phyloP scores from a whole-genome alignment of 75 land plant species.

The Ceratopteris richardii region DNA sequence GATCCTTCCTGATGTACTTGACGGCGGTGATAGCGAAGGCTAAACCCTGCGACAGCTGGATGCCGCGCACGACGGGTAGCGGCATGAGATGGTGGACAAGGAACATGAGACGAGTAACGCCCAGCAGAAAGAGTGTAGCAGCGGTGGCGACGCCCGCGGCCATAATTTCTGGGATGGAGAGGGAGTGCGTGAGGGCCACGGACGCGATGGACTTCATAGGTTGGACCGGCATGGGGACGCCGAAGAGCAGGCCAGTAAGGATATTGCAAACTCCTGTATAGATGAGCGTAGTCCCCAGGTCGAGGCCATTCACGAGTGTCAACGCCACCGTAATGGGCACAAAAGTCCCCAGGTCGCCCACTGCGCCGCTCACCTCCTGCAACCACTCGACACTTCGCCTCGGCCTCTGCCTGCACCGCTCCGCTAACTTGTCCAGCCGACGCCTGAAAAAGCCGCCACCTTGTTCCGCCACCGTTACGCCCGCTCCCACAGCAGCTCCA shows the following conservation, averaged over 20 bases:
- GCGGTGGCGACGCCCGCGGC: conserved; percentile 72
- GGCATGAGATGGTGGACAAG: conserved; percentile 47
- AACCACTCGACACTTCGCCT: no score
- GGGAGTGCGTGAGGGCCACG: conserved; percentile 36
- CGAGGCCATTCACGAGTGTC: conserved; percentile 50
- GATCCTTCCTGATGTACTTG: conserved; percentile 51
- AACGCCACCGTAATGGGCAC: conserved; percentile 72
- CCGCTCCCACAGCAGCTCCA: no score
- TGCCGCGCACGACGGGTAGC: conserved; percentile 63
- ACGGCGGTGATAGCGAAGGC: conserved; percentile 68
- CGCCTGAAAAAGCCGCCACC: no score
- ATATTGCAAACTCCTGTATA: conserved; percentile 77
- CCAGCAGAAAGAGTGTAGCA: conserved; percentile 41
- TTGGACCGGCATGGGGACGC: conserved; percentile 92
- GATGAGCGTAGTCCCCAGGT: conserved; percentile 72
- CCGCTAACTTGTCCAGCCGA: no score
- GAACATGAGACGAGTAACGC: conserved; percentile 61
- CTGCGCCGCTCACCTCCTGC: conserved; percentile 65
- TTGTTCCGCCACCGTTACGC: no score
- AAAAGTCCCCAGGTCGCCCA: conserved; percentile 86
- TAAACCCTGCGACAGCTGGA: conserved; percentile 84
- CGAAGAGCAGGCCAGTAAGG: conserved; percentile 60
- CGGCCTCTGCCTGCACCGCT: no score
- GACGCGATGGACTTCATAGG: conserved; percentile 94
- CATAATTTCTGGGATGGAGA: conserved; percentile 71